Base-by-base conservation (phyloP, 306 rosid genomes). In the Dryas alaskensis region DNA sequence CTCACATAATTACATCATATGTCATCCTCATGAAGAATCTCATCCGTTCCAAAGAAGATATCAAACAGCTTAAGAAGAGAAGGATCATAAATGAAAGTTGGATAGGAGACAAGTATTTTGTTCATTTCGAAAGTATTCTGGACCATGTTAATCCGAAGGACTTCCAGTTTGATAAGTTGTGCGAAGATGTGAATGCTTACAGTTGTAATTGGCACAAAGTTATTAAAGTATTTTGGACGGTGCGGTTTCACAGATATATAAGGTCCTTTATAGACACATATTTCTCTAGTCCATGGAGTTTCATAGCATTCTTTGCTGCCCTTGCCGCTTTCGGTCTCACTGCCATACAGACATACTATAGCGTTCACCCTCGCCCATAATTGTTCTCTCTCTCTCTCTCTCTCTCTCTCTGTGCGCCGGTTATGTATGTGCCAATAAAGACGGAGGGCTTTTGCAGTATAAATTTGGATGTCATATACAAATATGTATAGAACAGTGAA, bases 11-110 rank as follows among this genome's bases (percentile, higher is more conserved):
- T 75, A 79, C 83, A 60, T 83, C 86, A 0, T 72, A 83, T 73
- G 76, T 82, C 11, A 8, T 83, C 59, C 70, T 79, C 17, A 70
- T 83, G 65, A 75, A 72, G 61, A 80, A 83, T 10, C 70, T 83
- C 76, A 44, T 83, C 48, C 73, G 76, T 67, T 67, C 57, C 25
- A 17, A 51, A 4, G 66, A 54, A 9, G 83, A 78, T 27, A 70
- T 78, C 6, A 65, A n/a, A 11, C 3, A 74, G 43, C 83, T 82
- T 4, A 5, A 22, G 50, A 2, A 40, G n/a, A 70, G 37, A 1
- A n/a, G 44, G 1, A 42, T 79, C 31, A 78, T 82, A 70, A 11
- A 73, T 37, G 4, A 10, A 10, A 10, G 3, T 40, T 19, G 40
- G 37, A 48, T 52, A 6, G 40, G 73, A 39, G 65, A 61, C 8